Evolutionary conservation across 164 flowering plant genomes (phyloP).

Genomic region (Vitis amurensis): DNA sequence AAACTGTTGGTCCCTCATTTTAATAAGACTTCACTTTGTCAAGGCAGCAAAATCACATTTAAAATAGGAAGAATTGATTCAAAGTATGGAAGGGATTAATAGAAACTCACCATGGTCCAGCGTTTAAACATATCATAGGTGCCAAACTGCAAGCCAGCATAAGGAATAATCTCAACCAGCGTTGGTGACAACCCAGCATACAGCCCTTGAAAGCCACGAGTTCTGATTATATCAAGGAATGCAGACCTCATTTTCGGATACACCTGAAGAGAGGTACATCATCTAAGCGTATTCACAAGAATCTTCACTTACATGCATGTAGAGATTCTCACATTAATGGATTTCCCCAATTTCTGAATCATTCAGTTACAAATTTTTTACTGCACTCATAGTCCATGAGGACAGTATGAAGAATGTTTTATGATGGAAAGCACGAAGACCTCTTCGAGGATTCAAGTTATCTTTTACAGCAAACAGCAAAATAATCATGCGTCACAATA

Average conservation of each 20-base stretch:
- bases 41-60: not conserved
- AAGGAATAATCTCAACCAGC: constrained; percentile 92
- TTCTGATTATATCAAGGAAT: constrained; percentile 57
- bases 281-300: not conserved
- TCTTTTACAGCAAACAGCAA: no score
- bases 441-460: no score
- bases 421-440: not conserved
- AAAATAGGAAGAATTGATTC: not conserved
- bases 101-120: constrained; percentile 73
- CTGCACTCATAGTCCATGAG: not conserved
- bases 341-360: not conserved
- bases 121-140: constrained; percentile 95
- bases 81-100: no score
- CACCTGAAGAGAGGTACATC: constrained; percentile 43
- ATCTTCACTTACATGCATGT: not conserved
- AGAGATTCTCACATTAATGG: not conserved
- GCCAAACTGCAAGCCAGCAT: constrained; percentile 97
- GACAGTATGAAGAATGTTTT: not conserved
- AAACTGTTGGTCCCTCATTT: no score
- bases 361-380: not conserved
- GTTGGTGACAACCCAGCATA: constrained; percentile 96
- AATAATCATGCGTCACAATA: no score
- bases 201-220: constrained; percentile 80
- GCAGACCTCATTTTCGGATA: constrained; percentile 90
- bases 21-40: no score